These are phyloP conservation scores for Sarocladium oryzae DNA, from an alignment of 2,329 filamentous ascomycete genomes.

Conservation along the genomic window DNA sequence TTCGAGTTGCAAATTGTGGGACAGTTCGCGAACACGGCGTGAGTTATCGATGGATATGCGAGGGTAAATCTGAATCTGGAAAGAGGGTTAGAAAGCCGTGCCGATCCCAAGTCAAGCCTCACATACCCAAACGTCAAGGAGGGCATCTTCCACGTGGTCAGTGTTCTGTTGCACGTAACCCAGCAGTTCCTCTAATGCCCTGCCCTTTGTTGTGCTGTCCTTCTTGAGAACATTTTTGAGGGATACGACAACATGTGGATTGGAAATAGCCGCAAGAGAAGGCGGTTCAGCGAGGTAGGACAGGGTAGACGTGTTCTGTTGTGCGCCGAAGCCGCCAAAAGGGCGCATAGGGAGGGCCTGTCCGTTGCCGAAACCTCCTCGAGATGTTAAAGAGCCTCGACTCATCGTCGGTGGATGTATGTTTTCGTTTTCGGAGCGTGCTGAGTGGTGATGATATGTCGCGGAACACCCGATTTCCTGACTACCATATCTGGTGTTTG, in stretches of 20 bases:
- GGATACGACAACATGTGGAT: slow-evolving; percentile 77
- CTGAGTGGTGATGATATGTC: too few species aligned
- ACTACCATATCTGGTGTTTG: too few species aligned
- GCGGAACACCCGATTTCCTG: too few species aligned
- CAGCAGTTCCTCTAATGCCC: slow-evolving; percentile 81
- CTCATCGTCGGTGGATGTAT: not conserved
- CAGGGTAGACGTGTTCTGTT: slow-evolving; percentile 41
- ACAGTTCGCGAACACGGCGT: slow-evolving; percentile 78
- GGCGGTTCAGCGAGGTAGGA: slow-evolving; percentile 86
- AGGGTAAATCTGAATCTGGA: slow-evolving; percentile 76
- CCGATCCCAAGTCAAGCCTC: not conserved
- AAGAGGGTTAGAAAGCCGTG: slow-evolving; percentile 7
- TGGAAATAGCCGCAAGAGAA: slow-evolving; percentile 68
- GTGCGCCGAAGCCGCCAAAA: slow-evolving; percentile 12
- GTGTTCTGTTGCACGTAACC: slow-evolving; percentile 51
- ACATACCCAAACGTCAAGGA: slow-evolving; percentile 82
- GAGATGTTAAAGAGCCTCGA: not conserved
- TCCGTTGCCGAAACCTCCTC: not conserved
- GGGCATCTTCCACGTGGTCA: slow-evolving; percentile 62
- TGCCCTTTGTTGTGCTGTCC: slow-evolving; percentile 85
- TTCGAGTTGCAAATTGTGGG: slow-evolving; percentile 66
- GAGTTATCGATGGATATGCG: slow-evolving; percentile 85
- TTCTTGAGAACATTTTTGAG: slow-evolving; percentile 93
- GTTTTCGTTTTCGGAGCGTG: too few species aligned
- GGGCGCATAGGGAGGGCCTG: not conserved